Evolutionary conservation across 768 basidiomycete genomes (phyloP).

Genomic region (Phaeotremella skinneri): DNA sequence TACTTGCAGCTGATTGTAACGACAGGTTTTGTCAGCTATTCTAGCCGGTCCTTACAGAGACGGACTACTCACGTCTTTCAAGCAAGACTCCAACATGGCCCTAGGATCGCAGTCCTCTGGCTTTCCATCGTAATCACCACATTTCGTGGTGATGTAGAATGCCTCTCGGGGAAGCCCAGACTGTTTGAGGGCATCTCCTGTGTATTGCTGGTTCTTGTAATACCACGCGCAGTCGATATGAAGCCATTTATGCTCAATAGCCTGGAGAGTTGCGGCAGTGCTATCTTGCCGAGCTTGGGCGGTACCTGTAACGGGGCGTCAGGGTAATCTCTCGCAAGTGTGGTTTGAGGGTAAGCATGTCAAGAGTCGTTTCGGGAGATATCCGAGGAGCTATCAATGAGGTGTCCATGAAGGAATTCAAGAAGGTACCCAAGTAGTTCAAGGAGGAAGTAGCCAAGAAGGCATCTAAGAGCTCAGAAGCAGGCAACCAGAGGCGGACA

Average conservation of each 20-base stretch:
- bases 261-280: constrained; percentile 16
- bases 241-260: constrained; percentile 22
- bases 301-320: constrained; percentile 14
- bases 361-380: too few relatives aligned
- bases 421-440: too few relatives aligned
- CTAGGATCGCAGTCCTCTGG: constrained; percentile 22
- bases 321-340: too few relatives aligned
- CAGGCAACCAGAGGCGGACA: too few relatives aligned
- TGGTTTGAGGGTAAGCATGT: not conserved
- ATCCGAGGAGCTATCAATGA: too few relatives aligned
- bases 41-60: not conserved
- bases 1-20: constrained; percentile 15
- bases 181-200: constrained; percentile 23
- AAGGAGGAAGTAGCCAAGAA: too few relatives aligned
- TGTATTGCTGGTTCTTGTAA: constrained; percentile 31
- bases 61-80: constrained; percentile 26
- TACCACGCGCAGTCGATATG: constrained; percentile 36
- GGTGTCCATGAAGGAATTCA: too few relatives aligned
- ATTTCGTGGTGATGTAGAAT: constrained; percentile 36
- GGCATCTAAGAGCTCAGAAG: too few relatives aligned
- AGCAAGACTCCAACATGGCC: constrained; percentile 10
- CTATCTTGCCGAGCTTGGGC: constrained; percentile 27
- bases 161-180: constrained; percentile 22
- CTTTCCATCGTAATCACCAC: constrained; percentile 16
- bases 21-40: not conserved